A percentile compares a stretch with the other conserved stretches of the same genome.
These are phyloP conservation scores for Pontederia crassipes DNA, from an alignment of 176 grass and related monocot genomes.

Conservation along the genomic window DNA sequence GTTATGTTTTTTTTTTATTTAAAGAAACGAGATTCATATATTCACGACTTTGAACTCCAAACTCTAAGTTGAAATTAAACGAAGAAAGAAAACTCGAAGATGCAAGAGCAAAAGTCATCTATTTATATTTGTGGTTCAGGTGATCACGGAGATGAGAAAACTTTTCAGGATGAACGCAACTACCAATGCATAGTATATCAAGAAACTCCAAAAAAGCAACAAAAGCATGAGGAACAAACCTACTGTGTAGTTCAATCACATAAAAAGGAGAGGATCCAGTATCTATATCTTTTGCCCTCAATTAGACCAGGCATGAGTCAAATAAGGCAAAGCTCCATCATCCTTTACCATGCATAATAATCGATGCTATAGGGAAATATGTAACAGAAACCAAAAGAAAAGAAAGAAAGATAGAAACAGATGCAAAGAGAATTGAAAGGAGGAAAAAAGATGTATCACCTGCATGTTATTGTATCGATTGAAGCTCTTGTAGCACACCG, in stretches of 20 bases:
- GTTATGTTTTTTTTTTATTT: no score
- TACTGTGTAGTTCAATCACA: constrained; percentile 95
- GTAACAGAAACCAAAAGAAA: constrained; percentile 2
- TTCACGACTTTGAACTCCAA: no score
- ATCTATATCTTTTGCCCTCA: constrained; percentile 11
- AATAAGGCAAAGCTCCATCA: no score
- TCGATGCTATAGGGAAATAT: constrained; percentile 13
- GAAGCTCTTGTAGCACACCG: constrained; percentile 90
- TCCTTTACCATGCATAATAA: no score
- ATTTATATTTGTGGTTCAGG: no score
- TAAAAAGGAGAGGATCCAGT: constrained; percentile 51
- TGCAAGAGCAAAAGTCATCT: background rate
- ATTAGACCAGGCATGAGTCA: constrained; percentile 22
- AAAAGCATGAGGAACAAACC: constrained; percentile 34
- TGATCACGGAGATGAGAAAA: no score
- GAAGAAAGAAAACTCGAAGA: background rate
- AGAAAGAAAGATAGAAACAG: background rate
- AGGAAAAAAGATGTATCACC: constrained; percentile 28
- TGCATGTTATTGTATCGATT: constrained; percentile 99
- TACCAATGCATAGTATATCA: constrained; percentile 21
- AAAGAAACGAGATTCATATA: no score
- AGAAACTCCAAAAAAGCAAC: constrained; percentile 43
- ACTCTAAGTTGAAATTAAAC: no score
- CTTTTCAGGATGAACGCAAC: no score
- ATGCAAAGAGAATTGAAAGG: background rate